phyloP scores from a whole-genome alignment of 176 grass and related monocot species.

The Bromus sterilis region DNA sequence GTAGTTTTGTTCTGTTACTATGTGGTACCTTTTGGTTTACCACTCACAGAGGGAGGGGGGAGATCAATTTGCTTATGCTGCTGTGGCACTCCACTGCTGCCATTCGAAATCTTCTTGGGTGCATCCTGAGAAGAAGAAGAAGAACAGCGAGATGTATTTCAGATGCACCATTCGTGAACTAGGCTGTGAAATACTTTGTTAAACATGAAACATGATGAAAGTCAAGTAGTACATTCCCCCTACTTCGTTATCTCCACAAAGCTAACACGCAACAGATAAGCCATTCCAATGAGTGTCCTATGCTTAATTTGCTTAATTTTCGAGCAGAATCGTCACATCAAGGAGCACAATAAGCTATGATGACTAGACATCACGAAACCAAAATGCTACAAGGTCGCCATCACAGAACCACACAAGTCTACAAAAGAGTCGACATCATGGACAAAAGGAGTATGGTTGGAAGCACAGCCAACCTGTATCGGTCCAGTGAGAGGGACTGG shows the following conservation, averaged over 20 bases:
- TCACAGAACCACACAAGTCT: background rate
- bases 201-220: background rate
- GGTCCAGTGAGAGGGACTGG: background rate
- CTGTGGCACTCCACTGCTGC: background rate
- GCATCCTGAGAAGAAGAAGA: conserved; percentile 26
- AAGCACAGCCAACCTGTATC: conserved; percentile 9
- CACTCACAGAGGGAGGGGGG: background rate
- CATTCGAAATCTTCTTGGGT: conserved; percentile 11
- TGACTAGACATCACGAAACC: background rate
- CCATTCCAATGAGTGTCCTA: background rate
- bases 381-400: background rate
- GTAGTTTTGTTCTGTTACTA: background rate
- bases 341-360: background rate
- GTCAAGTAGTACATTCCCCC: background rate
- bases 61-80: conserved; percentile 1
- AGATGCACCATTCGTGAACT: background rate
- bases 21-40: conserved; percentile 21
- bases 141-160: background rate
- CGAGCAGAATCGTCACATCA: background rate
- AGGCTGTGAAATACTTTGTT: background rate
- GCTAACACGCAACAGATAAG: background rate
- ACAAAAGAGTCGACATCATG: conserved; percentile 3
- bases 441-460: background rate
- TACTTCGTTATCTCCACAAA: background rate
- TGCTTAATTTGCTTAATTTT: background rate